Conservation (phyloP, 1,139 yeast species). For the Lodderomyces orthopsilosis region DNA sequence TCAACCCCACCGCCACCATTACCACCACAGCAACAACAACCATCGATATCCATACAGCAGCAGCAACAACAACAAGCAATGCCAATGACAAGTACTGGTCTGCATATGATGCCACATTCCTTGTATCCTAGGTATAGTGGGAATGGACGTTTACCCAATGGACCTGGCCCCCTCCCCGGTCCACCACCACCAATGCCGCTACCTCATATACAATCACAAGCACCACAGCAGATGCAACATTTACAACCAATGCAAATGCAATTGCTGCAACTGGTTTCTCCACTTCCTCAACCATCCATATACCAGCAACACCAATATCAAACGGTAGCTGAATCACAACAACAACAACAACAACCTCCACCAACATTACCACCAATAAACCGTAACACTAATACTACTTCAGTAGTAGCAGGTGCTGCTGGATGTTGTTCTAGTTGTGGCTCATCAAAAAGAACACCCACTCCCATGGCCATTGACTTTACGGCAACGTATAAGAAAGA, state of each 20-base stretch:
- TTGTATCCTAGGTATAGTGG: conserved; percentile 39
- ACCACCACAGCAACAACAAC: conserved; percentile 7
- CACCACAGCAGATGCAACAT: neutral
- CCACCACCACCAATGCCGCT: conserved; percentile 30
- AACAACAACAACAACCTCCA: conserved; percentile 8
- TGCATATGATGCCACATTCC: conserved; percentile 15
- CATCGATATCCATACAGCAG: too few species aligned
- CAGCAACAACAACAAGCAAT: neutral
- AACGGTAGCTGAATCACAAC: neutral
- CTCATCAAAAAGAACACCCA: conserved; percentile 5
- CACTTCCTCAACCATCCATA: conserved; percentile 19
- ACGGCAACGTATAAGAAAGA: conserved; percentile 17
- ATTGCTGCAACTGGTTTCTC: conserved; percentile 28
- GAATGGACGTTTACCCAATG: conserved; percentile 41
- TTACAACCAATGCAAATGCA: neutral
- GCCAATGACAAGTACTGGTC: neutral
- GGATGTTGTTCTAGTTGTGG: conserved; percentile 12
- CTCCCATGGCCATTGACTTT: conserved; percentile 31
- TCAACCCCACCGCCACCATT: conserved; percentile 9
- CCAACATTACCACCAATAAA: conserved; percentile 16
- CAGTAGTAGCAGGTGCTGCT: conserved; percentile 8
- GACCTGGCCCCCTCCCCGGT: conserved; percentile 47
- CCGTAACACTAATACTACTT: neutral
- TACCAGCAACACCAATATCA: neutral
- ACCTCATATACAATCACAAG: too few species aligned